A percentile compares a stretch with the other conserved stretches of the same genome.
Evolutionary conservation across 2,329 filamentous ascomycete genomes (phyloP).

Genomic region (Aspergillus brunneoviolaceus): DNA sequence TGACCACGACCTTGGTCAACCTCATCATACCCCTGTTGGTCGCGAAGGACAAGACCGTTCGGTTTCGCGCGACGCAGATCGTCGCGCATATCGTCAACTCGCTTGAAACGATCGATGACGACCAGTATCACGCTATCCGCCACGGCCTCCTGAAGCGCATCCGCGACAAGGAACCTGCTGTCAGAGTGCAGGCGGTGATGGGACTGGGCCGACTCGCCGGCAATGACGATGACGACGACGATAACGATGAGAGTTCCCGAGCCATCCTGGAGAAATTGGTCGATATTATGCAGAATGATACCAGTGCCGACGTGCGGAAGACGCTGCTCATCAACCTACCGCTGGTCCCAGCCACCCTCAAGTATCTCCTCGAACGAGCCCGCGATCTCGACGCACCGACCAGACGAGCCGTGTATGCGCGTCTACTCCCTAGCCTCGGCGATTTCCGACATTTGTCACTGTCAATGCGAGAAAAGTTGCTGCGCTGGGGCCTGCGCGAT

Average conservation of each 20-base stretch:
- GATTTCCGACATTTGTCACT: conserved; percentile 93
- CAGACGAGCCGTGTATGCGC: conserved; percentile 80
- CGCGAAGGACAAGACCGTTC: conserved; percentile 88
- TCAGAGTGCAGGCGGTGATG: conserved; percentile 87
- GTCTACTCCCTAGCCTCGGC: conserved; percentile 80
- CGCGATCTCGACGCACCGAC: conserved; percentile 84
- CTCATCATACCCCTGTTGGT: conserved; percentile 72
- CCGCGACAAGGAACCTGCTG: conserved; percentile 89
- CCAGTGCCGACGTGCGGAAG: conserved; percentile 87
- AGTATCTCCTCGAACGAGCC: conserved; percentile 84
- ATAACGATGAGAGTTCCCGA: conserved; percentile 62
- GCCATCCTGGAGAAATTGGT: conserved; percentile 80
- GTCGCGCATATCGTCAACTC: conserved; percentile 90
- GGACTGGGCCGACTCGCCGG: conserved; percentile 83
- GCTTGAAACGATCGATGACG: conserved; percentile 86
- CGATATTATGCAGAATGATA: conserved; percentile 88
- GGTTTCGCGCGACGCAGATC: conserved; percentile 86
- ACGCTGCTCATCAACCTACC: conserved; percentile 89
- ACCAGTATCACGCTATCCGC: conserved; percentile 79
- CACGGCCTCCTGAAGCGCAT: conserved; percentile 79
- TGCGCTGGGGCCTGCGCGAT: conserved; percentile 92
- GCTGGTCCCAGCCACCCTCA: conserved; percentile 75
- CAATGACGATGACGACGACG: conserved; percentile 67
- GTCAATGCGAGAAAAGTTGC: conserved; percentile 89
- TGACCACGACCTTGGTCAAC: conserved; percentile 72